Conservation (phyloP, 306 rosid species). For the cucumber (Cucumis sativus) region DNA sequence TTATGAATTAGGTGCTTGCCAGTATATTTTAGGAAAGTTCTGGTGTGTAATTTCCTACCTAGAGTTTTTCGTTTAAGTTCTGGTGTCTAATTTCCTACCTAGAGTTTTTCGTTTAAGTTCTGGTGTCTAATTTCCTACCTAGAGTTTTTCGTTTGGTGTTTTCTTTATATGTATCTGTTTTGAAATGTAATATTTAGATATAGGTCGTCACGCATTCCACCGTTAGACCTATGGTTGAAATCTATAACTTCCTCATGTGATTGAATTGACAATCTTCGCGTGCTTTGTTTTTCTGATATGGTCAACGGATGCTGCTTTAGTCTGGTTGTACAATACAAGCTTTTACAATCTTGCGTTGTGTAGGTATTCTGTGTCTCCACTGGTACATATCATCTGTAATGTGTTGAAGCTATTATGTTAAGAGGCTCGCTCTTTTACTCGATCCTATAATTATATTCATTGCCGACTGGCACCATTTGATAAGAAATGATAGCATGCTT, state of each 20-base stretch:
- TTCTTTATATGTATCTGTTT: background rate
- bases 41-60: background rate
- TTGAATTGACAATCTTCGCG: background rate
- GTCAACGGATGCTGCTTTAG: background rate
- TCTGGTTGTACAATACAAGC: background rate
- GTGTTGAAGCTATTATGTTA: background rate
- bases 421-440: background rate
- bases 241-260: background rate
- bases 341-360: background rate
- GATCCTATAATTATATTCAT: background rate
- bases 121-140: slow-evolving; percentile 1
- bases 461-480: background rate
- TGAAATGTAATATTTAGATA: background rate
- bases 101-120: background rate
- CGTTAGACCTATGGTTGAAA: background rate
- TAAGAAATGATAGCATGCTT: background rate
- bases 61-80: too few species aligned
- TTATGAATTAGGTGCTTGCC: background rate
- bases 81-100: too few species aligned
- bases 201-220: background rate
- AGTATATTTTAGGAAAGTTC: background rate
- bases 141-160: background rate
- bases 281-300: background rate
- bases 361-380: background rate
- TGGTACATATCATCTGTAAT: background rate